A percentile compares a stretch with the other conserved stretches of the same genome.
These are phyloP conservation scores for Prunus davidiana DNA, from an alignment of 306 rosid species.

Conservation along the genomic window DNA sequence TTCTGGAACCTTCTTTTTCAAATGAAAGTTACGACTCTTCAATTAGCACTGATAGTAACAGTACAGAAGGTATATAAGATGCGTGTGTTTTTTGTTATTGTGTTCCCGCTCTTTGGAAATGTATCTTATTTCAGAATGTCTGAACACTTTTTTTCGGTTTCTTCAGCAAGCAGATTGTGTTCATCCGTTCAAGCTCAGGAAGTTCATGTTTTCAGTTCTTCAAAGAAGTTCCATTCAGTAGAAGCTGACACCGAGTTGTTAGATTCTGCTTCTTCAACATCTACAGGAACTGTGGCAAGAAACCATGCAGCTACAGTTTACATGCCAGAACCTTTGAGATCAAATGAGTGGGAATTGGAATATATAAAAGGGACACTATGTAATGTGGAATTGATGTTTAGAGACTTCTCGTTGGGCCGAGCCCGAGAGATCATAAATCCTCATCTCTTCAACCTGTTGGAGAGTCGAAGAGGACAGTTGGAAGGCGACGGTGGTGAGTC, in stretches of 20 bases:
- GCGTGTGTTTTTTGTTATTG: not conserved
- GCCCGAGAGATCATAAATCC: slow-evolving; percentile 53
- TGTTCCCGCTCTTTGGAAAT: not conserved
- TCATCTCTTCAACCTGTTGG: slow-evolving; percentile 60
- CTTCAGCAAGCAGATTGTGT: slow-evolving; percentile 70
- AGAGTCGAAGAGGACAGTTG: slow-evolving; percentile 46
- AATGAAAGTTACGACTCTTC: slow-evolving; percentile 77
- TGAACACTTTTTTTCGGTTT: slow-evolving; percentile 8
- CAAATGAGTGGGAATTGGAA: slow-evolving; percentile 60
- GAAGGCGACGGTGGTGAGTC: slow-evolving; percentile 27
- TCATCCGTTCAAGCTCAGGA: slow-evolving; percentile 61
- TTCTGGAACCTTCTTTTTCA: slow-evolving; percentile 80
- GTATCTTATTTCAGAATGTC: slow-evolving; percentile 6
- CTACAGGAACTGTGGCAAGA: slow-evolving; percentile 31
- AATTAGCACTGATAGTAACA: slow-evolving; percentile 48
- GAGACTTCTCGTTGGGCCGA: slow-evolving; percentile 57
- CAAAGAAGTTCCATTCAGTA: slow-evolving; percentile 40
- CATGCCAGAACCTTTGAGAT: slow-evolving; percentile 23
- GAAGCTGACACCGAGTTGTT: slow-evolving; percentile 67
- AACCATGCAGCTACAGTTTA: slow-evolving; percentile 25
- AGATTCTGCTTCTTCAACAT: slow-evolving; percentile 83
- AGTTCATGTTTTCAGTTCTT: slow-evolving; percentile 38
- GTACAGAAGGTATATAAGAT: slow-evolving; percentile 59
- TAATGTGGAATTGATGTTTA: slow-evolving; percentile 63
- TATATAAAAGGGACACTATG: slow-evolving; percentile 65